Conservation (phyloP, 176 grass and related monocot genomes). For the Oryza rufipogon region DNA sequence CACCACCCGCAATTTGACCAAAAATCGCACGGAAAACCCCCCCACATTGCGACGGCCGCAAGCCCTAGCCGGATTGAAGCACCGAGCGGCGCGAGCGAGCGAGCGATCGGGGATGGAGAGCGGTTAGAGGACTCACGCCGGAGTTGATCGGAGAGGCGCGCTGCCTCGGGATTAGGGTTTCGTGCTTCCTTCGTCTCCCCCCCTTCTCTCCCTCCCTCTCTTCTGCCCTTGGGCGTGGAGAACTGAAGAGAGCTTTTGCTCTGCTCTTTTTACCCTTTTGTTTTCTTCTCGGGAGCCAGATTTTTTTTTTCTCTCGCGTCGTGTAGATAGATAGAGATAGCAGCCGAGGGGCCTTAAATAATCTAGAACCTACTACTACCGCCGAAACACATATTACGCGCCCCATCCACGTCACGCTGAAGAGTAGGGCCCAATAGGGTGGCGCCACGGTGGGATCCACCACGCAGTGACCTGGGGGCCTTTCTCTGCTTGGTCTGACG, state of each 20-base stretch:
- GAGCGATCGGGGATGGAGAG: slow-evolving; percentile 41
- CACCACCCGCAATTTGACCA: background rate
- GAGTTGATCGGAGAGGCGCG: slow-evolving; percentile 9
- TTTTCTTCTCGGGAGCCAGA: slow-evolving; percentile 21
- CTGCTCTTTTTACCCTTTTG: background rate
- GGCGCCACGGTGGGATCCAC: background rate
- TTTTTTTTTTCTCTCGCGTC: slow-evolving; percentile 15
- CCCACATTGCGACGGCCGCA: slow-evolving; percentile 42
- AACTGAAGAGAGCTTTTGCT: slow-evolving; percentile 28
- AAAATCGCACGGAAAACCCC: background rate
- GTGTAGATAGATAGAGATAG: background rate
- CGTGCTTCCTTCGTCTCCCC: slow-evolving; percentile 7
- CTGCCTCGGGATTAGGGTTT: slow-evolving; percentile 33
- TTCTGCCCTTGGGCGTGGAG: background rate
- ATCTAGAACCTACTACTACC: background rate
- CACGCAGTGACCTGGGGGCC: background rate
- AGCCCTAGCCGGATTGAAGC: slow-evolving; percentile 39
- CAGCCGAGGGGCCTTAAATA: slow-evolving; percentile 38
- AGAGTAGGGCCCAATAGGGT: background rate
- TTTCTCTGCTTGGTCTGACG: slow-evolving; percentile 7
- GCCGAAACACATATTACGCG: background rate
- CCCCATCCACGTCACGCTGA: background rate
- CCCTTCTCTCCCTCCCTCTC: background rate
- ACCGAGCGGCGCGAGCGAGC: background rate
- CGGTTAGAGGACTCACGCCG: slow-evolving; percentile 35